Percentiles rank a stretch among this genome's conserved stretches.
Conservation (phyloP, 2,329 filamentous ascomycete species). For the Cladosporium sphaerospermum region DNA sequence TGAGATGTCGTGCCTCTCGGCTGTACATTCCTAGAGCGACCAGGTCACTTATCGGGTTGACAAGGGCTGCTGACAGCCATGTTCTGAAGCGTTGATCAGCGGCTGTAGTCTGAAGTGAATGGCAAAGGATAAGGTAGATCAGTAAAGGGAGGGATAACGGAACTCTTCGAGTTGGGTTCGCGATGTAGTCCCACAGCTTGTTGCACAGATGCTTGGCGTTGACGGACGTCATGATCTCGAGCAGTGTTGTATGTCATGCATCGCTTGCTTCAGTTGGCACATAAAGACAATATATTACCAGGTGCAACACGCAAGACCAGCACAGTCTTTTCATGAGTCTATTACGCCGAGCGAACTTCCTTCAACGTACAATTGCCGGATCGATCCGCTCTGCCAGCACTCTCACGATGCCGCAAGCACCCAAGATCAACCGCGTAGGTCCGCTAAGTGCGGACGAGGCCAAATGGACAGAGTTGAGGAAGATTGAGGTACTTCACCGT, state of each 20-base stretch:
- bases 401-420: conserved; percentile 34
- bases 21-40: no score
- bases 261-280: not conserved
- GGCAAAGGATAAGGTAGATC: no score
- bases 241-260: no score
- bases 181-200: not conserved
- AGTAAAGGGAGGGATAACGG: no score
- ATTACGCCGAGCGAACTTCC: not conserved
- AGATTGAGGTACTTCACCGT: conserved; percentile 37
- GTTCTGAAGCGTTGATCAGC: no score
- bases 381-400: conserved; percentile 3
- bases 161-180: no score
- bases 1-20: no score
- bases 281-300: not conserved
- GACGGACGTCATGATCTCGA: not conserved
- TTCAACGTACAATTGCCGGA: not conserved
- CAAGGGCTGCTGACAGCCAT: no score
- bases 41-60: no score
- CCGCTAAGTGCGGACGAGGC: conserved; percentile 47
- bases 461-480: conserved; percentile 52
- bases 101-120: no score
- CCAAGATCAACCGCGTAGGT: conserved; percentile 42
- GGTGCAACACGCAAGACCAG: not conserved
- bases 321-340: not conserved
- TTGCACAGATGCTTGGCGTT: not conserved